Base-by-base conservation (phyloP, 208 protist species). In the Acanthamoeba healyi region DNA sequence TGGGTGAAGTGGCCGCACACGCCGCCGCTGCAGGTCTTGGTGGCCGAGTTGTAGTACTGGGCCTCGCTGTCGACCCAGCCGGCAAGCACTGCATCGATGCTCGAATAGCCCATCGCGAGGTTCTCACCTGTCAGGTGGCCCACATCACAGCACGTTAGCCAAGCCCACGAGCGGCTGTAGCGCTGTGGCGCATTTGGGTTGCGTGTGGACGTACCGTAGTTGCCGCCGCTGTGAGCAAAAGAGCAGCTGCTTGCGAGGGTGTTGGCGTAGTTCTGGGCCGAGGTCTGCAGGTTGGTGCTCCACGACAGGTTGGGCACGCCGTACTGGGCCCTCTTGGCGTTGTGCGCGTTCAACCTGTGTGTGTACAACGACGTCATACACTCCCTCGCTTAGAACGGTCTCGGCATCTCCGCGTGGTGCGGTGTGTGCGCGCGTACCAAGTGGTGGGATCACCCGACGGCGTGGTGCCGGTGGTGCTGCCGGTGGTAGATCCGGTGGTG, bases 1-100 rank as follows among this genome's bases (percentile, higher is more conserved):
- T 94, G 90, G 17, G 90, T 94, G 90, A 94, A 94, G 24, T 94
- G 90, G 46, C 90, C 90, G 44, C 77, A 86, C 44, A 40, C n/a
- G 26, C 77, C 77, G 42, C 77, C 77, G 40, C 46, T 51, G 77
- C 77, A 86, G 17, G 6, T 0, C 77, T 86, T 86, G 46, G 38
- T 61, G 6, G 29, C 44, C 22, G 77, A 1, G 46, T 58, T 40
- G 77, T 86, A 86, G 77, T 86, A 86, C 77, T 86, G 77, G 15
- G 77, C 77, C 44, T 86, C 77, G 29, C 46, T 86, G n/a, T 86
- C 77, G 0, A 86, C 77, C 77, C 77, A 86, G 4, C 5, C 44
- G 12, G 17, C 38, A 14, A 86, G 40, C 42, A 86, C 77, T 5
- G 40, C 44, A 0, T 4, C n/a, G 46, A 86, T 86, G 77, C 44